These are phyloP conservation scores for Sugiyamaella marilandica DNA, from an alignment of 805 yeast genomes.

Conservation along the genomic window DNA sequence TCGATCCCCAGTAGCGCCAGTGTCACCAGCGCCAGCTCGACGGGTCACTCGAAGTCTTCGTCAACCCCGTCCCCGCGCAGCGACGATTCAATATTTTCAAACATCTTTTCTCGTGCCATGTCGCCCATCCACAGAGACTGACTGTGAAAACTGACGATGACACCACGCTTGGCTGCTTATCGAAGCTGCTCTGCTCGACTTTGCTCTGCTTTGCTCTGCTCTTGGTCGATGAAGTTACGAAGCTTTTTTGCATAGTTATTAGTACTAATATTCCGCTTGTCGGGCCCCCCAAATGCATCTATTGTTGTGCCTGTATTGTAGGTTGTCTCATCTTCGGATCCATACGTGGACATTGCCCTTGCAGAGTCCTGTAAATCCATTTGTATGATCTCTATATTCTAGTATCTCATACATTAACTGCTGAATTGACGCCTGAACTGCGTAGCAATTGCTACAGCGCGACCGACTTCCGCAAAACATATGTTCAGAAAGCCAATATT, in stretches of 20 bases:
- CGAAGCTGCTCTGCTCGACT: too few species aligned
- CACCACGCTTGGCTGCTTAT: background rate
- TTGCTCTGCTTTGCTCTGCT: background rate
- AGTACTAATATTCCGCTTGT: background rate
- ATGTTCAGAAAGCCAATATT: too few species aligned
- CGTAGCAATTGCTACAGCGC: too few species aligned
- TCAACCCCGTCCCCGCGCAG: slow-evolving; percentile 9
- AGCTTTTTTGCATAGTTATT: slow-evolving; percentile 1
- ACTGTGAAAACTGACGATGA: background rate
- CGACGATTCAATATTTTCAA: slow-evolving; percentile 4
- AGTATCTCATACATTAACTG: too few species aligned
- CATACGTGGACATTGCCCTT: too few species aligned
- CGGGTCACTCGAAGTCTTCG: background rate
- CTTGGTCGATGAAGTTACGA: background rate
- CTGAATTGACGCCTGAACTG: too few species aligned
- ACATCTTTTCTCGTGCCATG: slow-evolving; percentile 7
- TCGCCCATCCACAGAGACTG: slow-evolving; percentile 13
- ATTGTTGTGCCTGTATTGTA: too few species aligned
- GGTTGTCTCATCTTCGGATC: too few species aligned
- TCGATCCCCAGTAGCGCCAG: slow-evolving; percentile 9
- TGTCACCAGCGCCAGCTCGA: slow-evolving; percentile 2
- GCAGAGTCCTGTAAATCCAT: too few species aligned
- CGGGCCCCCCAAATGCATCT: background rate
- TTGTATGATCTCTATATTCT: too few species aligned
- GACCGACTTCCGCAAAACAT: too few species aligned